Evolutionary conservation across 73 alveolate genomes (phyloP).

Genomic region (Stentor roeselii): DNA sequence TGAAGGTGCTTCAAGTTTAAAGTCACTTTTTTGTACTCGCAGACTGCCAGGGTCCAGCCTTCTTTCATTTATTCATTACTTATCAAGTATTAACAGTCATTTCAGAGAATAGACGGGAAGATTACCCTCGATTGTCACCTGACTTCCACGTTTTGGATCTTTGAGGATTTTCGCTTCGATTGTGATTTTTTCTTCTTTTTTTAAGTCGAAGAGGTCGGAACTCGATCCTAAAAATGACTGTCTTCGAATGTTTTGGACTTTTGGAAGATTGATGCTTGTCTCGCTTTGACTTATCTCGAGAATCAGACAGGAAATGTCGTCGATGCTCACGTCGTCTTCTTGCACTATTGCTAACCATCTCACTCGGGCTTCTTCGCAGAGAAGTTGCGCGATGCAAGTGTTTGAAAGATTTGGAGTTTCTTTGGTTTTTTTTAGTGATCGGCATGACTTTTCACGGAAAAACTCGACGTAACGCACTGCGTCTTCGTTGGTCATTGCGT

Average conservation of each 20-base stretch:
- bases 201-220: background rate
- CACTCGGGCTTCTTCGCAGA: slow-evolving; percentile 30
- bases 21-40: background rate
- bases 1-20: background rate
- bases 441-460: background rate
- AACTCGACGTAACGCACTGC: slow-evolving; percentile 19
- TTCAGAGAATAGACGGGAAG: background rate
- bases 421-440: background rate
- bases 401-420: background rate
- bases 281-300: slow-evolving; percentile 7
- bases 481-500: slow-evolving; percentile 6
- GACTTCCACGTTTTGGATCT: background rate
- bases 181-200: background rate
- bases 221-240: no score
- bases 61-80: background rate
- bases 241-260: no score
- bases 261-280: no score
- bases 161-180: no score
- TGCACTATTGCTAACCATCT: slow-evolving; percentile 29
- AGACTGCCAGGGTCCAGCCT: background rate
- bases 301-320: slow-evolving; percentile 17
- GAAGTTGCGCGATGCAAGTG: slow-evolving; percentile 12
- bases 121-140: background rate
- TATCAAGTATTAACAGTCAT: background rate
- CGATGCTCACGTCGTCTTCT: slow-evolving; percentile 27